Conservation (phyloP, 83 land plant genomes). For the Picea abies region DNA sequence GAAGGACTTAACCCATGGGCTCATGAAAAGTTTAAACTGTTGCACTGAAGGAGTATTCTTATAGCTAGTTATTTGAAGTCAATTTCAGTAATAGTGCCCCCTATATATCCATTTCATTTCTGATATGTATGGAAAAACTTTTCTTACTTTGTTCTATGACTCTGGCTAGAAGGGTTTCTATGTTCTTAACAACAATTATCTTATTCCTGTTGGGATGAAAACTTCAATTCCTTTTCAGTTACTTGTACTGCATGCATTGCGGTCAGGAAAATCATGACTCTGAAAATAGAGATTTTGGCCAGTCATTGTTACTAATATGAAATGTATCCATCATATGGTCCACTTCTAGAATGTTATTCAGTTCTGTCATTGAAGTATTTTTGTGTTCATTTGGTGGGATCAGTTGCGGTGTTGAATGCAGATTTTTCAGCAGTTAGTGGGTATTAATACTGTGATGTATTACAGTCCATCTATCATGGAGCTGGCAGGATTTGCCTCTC, state of each 20-base stretch:
- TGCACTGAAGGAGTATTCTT: background rate
- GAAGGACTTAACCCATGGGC: too few relatives aligned
- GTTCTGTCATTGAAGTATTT: background rate
- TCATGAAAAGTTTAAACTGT: background rate
- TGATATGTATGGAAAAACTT: background rate
- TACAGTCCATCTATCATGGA: constrained; percentile 76
- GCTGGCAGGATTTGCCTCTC: constrained; percentile 79
- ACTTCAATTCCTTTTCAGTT: background rate
- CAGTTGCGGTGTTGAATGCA: constrained; percentile 14
- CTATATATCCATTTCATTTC: background rate
- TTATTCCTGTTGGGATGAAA: background rate
- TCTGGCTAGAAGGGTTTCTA: background rate
- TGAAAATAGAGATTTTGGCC: background rate
- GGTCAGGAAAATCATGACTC: too few relatives aligned
- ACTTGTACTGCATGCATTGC: too few relatives aligned
- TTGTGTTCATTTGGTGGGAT: background rate
- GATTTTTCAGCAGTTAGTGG: constrained; percentile 62
- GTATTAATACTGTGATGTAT: constrained; percentile 82
- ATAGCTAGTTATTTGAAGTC: background rate
- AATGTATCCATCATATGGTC: background rate
- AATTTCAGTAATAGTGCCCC: background rate
- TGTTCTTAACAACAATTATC: background rate
- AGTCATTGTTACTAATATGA: background rate
- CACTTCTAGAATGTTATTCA: background rate
- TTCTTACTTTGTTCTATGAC: background rate